Conservation (phyloP, 176 grass and related monocot species). For the Raddia distichophylla region DNA sequence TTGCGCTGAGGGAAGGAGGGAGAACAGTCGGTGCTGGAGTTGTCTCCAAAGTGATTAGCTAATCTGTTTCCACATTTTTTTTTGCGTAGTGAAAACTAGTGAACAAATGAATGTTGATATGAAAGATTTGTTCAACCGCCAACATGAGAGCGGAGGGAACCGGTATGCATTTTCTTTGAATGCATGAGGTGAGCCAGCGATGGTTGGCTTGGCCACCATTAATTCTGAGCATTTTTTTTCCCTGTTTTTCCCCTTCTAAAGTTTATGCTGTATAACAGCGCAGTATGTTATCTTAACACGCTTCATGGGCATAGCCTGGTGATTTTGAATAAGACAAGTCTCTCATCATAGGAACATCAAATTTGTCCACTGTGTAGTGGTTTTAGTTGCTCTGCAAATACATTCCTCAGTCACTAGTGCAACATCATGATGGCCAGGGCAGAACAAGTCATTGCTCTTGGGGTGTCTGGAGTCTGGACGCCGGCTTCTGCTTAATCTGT, state of each 20-base stretch:
- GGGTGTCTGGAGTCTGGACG: too few species aligned
- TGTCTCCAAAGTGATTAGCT: constrained; percentile 82
- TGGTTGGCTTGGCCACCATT: constrained; percentile 28
- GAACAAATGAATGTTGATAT: constrained; percentile 55
- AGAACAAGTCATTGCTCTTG: too few species aligned
- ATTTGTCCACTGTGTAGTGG: neutral
- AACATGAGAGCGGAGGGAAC: constrained; percentile 35
- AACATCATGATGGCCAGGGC: too few species aligned
- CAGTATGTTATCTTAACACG: constrained; percentile 42
- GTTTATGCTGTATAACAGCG: constrained; percentile 34
- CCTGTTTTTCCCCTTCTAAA: neutral
- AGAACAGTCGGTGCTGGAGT: constrained; percentile 94
- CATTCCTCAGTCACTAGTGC: neutral
- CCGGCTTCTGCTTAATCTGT: too few species aligned
- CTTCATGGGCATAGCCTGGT: constrained; percentile 33
- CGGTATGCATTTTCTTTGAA: constrained; percentile 22
- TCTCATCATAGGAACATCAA: neutral
- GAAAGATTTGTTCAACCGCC: constrained; percentile 37
- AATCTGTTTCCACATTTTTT: constrained; percentile 30
- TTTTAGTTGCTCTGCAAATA: neutral
- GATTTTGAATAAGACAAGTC: constrained; percentile 47
- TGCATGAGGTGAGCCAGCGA: constrained; percentile 30
- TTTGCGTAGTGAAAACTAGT: constrained; percentile 36
- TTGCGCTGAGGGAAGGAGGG: constrained; percentile 86
- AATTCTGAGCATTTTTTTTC: constrained; percentile 16